These are phyloP conservation scores for Fusarium equiseti DNA, from an alignment of 2,329 filamentous ascomycete species.

Conservation along the genomic window DNA sequence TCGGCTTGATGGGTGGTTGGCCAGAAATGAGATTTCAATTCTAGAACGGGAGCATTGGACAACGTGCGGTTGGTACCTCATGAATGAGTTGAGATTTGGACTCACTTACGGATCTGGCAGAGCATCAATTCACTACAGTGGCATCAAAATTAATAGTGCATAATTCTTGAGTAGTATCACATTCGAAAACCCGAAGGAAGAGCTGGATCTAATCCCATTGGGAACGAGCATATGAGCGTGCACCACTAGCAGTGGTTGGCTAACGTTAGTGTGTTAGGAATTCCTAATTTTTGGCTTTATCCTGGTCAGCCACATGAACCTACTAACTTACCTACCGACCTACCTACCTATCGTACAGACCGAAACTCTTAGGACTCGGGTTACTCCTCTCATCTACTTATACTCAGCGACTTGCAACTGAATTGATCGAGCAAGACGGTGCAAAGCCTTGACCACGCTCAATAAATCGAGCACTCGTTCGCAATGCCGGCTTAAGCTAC, in stretches of 20 bases:
- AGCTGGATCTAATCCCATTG: not conserved
- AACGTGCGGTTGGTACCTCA: not conserved
- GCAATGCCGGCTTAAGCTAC: constrained; percentile 45
- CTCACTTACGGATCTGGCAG: not conserved
- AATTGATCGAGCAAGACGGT: constrained; percentile 10
- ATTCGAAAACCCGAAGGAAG: not conserved
- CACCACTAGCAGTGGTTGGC: constrained; percentile 6
- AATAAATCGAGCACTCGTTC: constrained; percentile 28
- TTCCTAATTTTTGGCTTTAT: constrained; percentile 46
- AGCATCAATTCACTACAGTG: not conserved
- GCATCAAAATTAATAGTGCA: not conserved
- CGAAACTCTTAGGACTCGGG: constrained; percentile 33
- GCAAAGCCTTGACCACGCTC: constrained; percentile 3
- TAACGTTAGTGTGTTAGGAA: constrained; percentile 23
- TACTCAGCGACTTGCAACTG: not conserved
- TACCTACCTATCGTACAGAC: not conserved
- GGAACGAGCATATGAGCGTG: not conserved
- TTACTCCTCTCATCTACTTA: constrained; percentile 25
- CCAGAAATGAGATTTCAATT: not conserved
- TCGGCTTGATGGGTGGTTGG: not conserved
- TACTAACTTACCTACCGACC: not conserved
- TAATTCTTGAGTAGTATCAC: not conserved
- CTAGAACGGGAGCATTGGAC: not conserved
- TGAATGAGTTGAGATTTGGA: not conserved
- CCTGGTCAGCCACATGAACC: constrained; percentile 43